Base-by-base conservation (phyloP, 306 rosid species). In the Prinsepia uniflora region DNA sequence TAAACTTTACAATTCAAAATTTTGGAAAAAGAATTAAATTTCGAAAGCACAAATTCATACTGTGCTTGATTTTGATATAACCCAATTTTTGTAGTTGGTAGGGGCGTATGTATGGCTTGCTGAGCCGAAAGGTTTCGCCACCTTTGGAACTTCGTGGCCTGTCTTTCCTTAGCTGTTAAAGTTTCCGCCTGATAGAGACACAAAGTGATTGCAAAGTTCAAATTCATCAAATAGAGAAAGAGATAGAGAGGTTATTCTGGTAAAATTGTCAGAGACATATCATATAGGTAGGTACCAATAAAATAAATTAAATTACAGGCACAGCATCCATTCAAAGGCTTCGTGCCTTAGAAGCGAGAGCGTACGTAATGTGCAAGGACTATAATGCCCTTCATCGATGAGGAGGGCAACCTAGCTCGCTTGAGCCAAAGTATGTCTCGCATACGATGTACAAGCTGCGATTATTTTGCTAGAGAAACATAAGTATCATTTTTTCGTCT, bases 331-430 rank as follows among this genome's bases (percentile, higher is more conserved):
- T 65, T 39, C 74, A 50, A 49, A 75, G 57, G 77, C 74, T 65
- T 61, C 83, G 75, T 75, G 80, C 80, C 83, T 80, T 75, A 45
- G 65, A 80, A 80, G 80, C 83, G 52, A 75, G 67, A 80, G 80
- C 83, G 52, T 65, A 62, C n/a, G 4, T 41, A 70, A 40, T 15
- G 6, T 0, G 22, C 4, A 56, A 46, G 48, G 62, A 59, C 73
- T 13, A 7, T 1, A 71, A 43, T 59, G 65, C 73, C 72, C 75
- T 56, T 4, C 6, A 48, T 53, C 58, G 3, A 4, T 53, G 58
- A 53, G 6, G 24, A 3, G 36, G 36, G 36, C 36, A 30, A 30
- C 36, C 36, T 30, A 30, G 36, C 36, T 30, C 36, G 3, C 36
- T 30, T 30, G 36, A 30, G 36, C 36, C 36, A 30, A 30, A 30